phyloP scores from a whole-genome alignment of 495 filamentous ascomycete genomes.

The Chaetomium tenue region DNA sequence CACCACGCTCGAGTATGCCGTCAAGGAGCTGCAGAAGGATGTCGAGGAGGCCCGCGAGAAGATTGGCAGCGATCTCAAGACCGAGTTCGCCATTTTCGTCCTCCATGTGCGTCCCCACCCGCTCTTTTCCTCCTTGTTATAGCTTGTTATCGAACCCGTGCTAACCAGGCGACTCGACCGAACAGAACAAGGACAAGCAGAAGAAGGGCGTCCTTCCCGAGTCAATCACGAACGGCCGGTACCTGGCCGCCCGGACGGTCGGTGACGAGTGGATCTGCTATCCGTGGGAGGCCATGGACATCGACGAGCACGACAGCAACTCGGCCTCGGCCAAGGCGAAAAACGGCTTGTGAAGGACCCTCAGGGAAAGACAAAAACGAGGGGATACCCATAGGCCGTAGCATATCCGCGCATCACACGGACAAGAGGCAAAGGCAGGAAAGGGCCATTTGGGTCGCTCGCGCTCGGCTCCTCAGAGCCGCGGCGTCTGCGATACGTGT shows the following conservation, averaged over 20 bases:
- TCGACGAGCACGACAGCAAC: slow-evolving; percentile 83
- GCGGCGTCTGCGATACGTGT: background rate
- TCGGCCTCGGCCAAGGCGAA: slow-evolving; percentile 52
- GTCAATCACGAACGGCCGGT: slow-evolving; percentile 76
- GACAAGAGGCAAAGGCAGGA: background rate
- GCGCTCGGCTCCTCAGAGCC: background rate
- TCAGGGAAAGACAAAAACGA: background rate
- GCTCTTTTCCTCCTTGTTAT: background rate
- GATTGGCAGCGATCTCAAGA: slow-evolving; percentile 66
- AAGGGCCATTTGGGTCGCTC: background rate
- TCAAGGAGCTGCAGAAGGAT: slow-evolving; percentile 93
- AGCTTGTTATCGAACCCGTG: background rate
- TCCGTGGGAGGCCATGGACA: slow-evolving; percentile 97
- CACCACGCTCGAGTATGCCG: slow-evolving; percentile 95
- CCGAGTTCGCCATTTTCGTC: slow-evolving; percentile 89
- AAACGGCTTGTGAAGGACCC: slow-evolving; percentile 12
- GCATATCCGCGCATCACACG: background rate
- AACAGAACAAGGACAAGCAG: slow-evolving; percentile 88
- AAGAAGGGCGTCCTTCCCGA: slow-evolving; percentile 87
- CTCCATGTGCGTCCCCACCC: slow-evolving; percentile 70
- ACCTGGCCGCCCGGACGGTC: slow-evolving; percentile 83
- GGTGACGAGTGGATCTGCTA: slow-evolving; percentile 97
- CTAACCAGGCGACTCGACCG: background rate
- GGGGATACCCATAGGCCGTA: background rate
- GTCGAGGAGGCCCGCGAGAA: slow-evolving; percentile 76